phyloP scores from a whole-genome alignment of 2,329 filamentous ascomycete genomes.

The Trichophyton verrucosum region DNA sequence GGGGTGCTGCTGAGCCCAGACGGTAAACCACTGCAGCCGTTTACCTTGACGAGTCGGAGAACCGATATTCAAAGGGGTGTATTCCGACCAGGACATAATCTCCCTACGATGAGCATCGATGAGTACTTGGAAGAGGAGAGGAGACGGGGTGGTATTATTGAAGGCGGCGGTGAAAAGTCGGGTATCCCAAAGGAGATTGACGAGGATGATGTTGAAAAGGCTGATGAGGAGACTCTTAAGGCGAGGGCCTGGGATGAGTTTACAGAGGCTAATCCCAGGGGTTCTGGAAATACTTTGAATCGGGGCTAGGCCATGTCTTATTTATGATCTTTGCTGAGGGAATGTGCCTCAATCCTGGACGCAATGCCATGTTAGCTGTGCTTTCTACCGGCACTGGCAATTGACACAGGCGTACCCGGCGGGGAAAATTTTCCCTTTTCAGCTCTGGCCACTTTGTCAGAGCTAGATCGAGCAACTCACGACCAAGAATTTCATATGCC shows the following conservation, averaged over 20 bases:
- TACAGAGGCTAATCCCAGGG: slow-evolving; percentile 72
- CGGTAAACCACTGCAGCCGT: slow-evolving; percentile 80
- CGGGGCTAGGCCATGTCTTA: slow-evolving; percentile 25
- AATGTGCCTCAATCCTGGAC: background rate
- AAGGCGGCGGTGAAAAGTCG: slow-evolving; percentile 72
- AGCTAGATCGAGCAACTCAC: slow-evolving; percentile 12
- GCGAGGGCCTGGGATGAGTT: slow-evolving; percentile 93
- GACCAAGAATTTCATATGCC: slow-evolving; percentile 14
- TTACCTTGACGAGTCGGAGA: slow-evolving; percentile 69
- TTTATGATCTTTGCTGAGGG: background rate
- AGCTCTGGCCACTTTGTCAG: slow-evolving; percentile 15
- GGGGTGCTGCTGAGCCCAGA: slow-evolving; percentile 65
- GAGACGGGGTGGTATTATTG: slow-evolving; percentile 72
- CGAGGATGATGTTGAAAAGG: slow-evolving; percentile 81
- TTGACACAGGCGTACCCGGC: slow-evolving; percentile 1
- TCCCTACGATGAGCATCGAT: slow-evolving; percentile 96
- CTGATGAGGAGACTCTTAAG: slow-evolving; percentile 84
- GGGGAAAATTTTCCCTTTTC: slow-evolving; percentile 11
- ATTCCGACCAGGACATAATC: slow-evolving; percentile 79
- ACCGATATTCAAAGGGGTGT: slow-evolving; percentile 67
- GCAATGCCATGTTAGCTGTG: background rate
- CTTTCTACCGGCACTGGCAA: background rate
- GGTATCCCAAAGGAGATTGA: slow-evolving; percentile 58
- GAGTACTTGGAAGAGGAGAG: slow-evolving; percentile 92
- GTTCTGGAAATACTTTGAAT: slow-evolving; percentile 39